Base-by-base conservation (phyloP, 495 filamentous ascomycete species). In the Lentithecium fluviatile region DNA sequence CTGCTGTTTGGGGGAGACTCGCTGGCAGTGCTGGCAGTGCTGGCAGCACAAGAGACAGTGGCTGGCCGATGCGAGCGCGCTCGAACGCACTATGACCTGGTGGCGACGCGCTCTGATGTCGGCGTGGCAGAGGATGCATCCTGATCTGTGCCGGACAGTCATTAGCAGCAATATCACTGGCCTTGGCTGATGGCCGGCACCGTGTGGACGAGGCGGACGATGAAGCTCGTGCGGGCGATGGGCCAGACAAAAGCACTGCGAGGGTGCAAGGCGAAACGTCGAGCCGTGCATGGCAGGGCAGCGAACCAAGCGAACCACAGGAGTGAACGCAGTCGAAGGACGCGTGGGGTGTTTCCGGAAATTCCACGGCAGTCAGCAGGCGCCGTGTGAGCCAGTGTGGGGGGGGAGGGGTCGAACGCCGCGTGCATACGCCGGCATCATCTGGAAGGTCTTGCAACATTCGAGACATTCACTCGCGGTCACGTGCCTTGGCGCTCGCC, bases 181-280 rank as follows among this genome's bases (percentile, higher is more conserved):
- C 21, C 62, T 66, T 66, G 62, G 62, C 62, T 52, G 62, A 56
- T 56, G 52, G 19, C 4, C n/a, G 54, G 20, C 26, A 23, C 34
- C 17, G 23, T 17, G 53, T 48, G 25, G 10, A 32, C 34, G 54
- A 64, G 53, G 46, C 53, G 45, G 36, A 29, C 13, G 52, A 10
- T n/a, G 32, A 19, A 19, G 47, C 48, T 6, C 11, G 13, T 49
- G 42, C 47, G 52, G 47, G n/a, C n/a, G 52, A 52, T 50, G 45
- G 48, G 2, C 42, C 47, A 50, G 10, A 20, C 6, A 10, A 12
- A 23, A 11, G n/a, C n/a, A n/a, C n/a, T 19, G 38, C 23, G 29
- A 45, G 25, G 19, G 56, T 38, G 13, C n/a, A n/a, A n/a, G n/a
- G n/a, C n/a, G n/a, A n/a, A n/a, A n/a, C n/a, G n/a, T n/a, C n/a